Percentiles rank a stretch among this genome's conserved stretches.
phyloP scores from a whole-genome alignment of 2,329 filamentous ascomycete genomes.

The Zymoseptoria brevis region DNA sequence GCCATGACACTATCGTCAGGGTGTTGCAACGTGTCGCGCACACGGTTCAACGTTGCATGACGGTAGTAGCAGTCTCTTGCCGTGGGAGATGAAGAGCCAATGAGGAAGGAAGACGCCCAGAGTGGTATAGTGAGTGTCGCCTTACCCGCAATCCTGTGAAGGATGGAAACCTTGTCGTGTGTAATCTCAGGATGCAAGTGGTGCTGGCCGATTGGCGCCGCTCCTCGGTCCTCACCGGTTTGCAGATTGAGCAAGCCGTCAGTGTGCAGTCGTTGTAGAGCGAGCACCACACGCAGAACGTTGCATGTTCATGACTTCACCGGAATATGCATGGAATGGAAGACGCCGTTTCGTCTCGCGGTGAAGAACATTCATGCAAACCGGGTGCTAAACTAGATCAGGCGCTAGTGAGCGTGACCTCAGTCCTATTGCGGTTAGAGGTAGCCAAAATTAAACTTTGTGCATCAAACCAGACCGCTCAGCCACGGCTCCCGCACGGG shows the following conservation, averaged over 20 bases:
- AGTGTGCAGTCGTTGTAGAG: background rate
- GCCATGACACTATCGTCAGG: background rate
- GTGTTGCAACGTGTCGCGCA: background rate
- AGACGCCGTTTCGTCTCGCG: background rate
- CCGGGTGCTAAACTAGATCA: background rate
- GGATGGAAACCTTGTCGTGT: background rate
- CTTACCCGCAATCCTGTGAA: background rate
- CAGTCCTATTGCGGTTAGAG: background rate
- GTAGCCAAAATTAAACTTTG: conserved; percentile 6
- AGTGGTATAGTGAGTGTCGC: background rate
- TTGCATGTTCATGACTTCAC: background rate
- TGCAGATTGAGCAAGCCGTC: background rate
- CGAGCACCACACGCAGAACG: background rate
- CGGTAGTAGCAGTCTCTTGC: background rate
- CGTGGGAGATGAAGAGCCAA: background rate
- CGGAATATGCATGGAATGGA: background rate
- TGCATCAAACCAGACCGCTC: conserved; percentile 5
- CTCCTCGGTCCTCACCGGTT: background rate
- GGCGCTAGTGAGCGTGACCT: background rate
- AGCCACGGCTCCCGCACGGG: background rate
- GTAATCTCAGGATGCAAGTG: background rate
- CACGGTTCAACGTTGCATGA: background rate
- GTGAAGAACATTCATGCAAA: background rate
- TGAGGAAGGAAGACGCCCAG: background rate
- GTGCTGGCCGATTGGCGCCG: background rate